Conservation (phyloP, 306 rosid genomes). For the Oxytropis ochrocephala region DNA sequence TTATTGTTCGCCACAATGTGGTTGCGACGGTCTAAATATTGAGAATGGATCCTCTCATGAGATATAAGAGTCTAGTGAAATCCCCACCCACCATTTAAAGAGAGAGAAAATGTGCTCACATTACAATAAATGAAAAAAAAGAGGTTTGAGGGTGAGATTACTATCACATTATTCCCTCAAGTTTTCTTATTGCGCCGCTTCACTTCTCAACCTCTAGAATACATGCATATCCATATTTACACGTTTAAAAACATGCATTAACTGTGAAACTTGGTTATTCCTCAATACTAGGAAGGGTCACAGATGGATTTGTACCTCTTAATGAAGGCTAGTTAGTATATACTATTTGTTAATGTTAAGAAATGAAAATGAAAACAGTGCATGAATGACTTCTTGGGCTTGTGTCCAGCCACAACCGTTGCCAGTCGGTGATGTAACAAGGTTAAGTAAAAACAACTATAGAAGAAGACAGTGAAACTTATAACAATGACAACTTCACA, state of each 20-base stretch:
- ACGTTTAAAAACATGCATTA: background rate
- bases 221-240: no score
- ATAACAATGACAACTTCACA: background rate
- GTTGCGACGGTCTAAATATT: no score
- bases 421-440: background rate
- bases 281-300: background rate
- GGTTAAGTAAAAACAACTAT: background rate
- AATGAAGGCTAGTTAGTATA: background rate
- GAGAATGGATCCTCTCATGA: no score
- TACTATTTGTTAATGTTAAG: background rate
- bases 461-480: background rate
- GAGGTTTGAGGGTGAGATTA: no score
- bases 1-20: no score
- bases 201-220: background rate
- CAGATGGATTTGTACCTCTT: background rate
- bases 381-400: background rate
- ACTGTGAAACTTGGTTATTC: background rate
- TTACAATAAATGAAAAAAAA: no score
- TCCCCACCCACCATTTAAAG: no score
- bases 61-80: no score
- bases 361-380: background rate
- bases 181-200: background rate
- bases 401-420: constrained; percentile 20
- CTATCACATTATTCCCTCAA: no score
- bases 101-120: no score